Evolutionary conservation across 1,284 basidiomycete genomes (phyloP).

Genomic region (Leccinum cinnamomeum): DNA sequence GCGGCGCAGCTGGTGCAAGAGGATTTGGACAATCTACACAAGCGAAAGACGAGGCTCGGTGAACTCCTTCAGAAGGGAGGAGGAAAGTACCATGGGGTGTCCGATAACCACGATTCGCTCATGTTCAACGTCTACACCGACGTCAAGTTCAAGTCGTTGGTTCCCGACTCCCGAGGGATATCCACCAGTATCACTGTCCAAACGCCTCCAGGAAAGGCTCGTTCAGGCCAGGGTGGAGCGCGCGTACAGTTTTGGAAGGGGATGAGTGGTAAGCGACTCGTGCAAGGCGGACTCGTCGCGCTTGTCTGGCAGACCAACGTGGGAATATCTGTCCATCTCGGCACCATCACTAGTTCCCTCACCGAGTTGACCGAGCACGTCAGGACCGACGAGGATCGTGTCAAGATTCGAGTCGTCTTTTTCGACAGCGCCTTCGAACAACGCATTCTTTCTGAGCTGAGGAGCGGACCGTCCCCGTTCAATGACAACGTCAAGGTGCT

Average conservation of each 20-base stretch:
- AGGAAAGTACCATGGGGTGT: constrained; percentile 45
- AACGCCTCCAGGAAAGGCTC: constrained; percentile 30
- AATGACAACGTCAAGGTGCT: constrained; percentile 36
- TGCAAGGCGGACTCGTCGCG: no score
- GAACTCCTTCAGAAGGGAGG: constrained; percentile 43
- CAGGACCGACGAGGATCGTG: no score
- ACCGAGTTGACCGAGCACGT: not conserved
- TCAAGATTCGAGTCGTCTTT: constrained; percentile 45
- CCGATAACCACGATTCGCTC: constrained; percentile 42
- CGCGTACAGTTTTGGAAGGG: no score
- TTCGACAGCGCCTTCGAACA: constrained; percentile 51
- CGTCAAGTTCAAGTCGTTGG: constrained; percentile 42
- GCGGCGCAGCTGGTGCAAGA: constrained; percentile 47
- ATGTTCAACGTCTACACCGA: constrained; percentile 61
- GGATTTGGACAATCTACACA: constrained; percentile 38
- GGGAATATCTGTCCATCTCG: constrained; percentile 45
- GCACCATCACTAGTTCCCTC: constrained; percentile 43
- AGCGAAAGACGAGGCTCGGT: constrained; percentile 33
- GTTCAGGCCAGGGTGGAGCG: no score
- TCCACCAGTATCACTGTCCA: constrained; percentile 45
- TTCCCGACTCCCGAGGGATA: constrained; percentile 49
- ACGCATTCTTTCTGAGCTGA: constrained; percentile 44
- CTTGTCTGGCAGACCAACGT: constrained; percentile 39
- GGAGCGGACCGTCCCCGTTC: constrained; percentile 8
- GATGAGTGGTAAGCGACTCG: no score